phyloP scores from a whole-genome alignment of 2,329 filamentous ascomycete species.

The Atkinsonella hypoxylon region DNA sequence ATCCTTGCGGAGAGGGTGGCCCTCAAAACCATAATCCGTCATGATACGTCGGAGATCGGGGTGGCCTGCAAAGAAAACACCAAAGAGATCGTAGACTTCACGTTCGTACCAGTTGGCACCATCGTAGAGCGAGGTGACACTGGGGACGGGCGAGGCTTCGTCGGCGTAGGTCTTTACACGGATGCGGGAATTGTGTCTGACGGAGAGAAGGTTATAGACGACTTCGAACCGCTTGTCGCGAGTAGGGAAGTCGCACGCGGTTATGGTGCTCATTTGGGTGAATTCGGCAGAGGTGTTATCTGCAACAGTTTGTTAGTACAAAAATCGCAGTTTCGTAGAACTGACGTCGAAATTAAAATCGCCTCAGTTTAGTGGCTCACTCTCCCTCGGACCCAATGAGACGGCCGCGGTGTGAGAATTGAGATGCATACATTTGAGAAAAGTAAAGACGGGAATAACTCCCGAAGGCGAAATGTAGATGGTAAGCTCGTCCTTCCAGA shows the following conservation, averaged over 20 bases:
- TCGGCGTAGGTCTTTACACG: constrained; percentile 98
- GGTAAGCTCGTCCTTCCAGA: constrained; percentile 98
- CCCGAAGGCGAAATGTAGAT: constrained; percentile 85
- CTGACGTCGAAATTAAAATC: not conserved
- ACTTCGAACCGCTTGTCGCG: constrained; percentile 94
- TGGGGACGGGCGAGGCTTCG: constrained; percentile 86
- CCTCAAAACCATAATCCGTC: constrained; percentile 99
- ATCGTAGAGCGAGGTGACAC: constrained; percentile 74
- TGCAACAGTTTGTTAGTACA: constrained; percentile 15
- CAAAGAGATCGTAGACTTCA: constrained; percentile 95
- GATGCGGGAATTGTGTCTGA: constrained; percentile 93
- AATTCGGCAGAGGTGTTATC: constrained; percentile 96
- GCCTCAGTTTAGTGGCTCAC: not conserved
- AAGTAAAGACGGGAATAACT: constrained; percentile 82
- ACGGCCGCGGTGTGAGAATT: too few relatives aligned
- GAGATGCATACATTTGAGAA: constrained; percentile 60
- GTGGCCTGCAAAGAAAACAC: constrained; percentile 92
- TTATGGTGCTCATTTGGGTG: constrained; percentile 86
- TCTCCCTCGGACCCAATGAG: too few relatives aligned
- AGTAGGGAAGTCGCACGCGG: constrained; percentile 90
- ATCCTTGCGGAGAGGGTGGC: constrained; percentile 92
- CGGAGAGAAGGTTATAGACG: constrained; percentile 92
- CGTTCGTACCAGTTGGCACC: constrained; percentile 98
- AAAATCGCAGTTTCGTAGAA: not conserved
- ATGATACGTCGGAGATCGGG: constrained; percentile 94